These are phyloP conservation scores for Parmales sp. DNA, from an alignment of 108 stramenopile species.

Conservation along the genomic window DNA sequence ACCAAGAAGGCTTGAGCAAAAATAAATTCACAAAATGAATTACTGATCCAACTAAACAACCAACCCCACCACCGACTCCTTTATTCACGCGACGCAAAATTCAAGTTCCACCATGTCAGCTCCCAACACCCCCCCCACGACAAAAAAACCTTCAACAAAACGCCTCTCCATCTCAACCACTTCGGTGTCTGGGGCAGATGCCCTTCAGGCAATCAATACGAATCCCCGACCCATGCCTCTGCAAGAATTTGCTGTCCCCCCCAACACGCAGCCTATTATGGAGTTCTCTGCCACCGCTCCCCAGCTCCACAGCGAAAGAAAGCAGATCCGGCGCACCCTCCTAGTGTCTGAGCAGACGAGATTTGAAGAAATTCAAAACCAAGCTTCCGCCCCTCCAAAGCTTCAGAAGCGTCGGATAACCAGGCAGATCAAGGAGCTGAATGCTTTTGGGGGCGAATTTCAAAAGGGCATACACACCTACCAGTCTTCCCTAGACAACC, in stretches of 20 bases:
- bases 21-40: too few species aligned
- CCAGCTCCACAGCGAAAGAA: background rate
- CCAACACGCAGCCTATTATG: background rate
- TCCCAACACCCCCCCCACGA: too few species aligned
- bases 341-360: background rate
- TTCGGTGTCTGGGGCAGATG: background rate
- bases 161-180: too few species aligned
- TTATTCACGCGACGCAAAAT: too few species aligned
- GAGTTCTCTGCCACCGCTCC: background rate
- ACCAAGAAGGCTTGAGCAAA: too few species aligned
- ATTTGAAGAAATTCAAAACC: background rate
- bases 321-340: background rate
- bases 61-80: too few species aligned
- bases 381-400: background rate
- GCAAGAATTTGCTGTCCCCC: constrained; percentile 1
- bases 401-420: background rate
- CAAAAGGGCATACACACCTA: background rate
- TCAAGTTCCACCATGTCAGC: too few species aligned
- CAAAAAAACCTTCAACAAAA: too few species aligned
- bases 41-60: too few species aligned
- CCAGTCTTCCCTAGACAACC: background rate
- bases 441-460: background rate
- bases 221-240: background rate
- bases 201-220: background rate
- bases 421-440: background rate